Base-by-base conservation (phyloP, 2,329 filamentous ascomycete species). In the Pseudocercospora vitis region DNA sequence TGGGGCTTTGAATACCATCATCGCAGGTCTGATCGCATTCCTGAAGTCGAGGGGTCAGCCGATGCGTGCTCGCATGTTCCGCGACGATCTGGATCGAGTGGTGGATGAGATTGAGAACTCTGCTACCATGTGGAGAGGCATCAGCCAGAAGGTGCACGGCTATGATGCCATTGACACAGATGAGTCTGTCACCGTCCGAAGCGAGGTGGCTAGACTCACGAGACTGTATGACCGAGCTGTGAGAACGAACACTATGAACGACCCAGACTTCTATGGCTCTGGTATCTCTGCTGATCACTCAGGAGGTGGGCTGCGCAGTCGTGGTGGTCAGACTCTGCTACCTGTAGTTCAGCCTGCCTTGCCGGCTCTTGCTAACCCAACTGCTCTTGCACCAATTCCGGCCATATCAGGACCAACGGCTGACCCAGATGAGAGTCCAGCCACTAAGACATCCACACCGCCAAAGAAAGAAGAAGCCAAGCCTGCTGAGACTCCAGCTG, bases 121-220 rank as follows among this genome's bases (percentile, higher is more conserved):
- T 2, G 71, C 71, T 11, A 64, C 69, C 14, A 74, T 74, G 71
- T 73, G 74, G 74, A 60, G 72, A 24, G 74, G 74, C 12, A 76
- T 77, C 28, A 66, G 66, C 28, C 67, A 67, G n/a, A 66, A 66
- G 2, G 65, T 71, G 8, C 73, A 77, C 50, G 74, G 74, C 8
- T 77, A 76, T 58, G 71, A 74, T 52, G 74, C 74, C 32, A 74
- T 77, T 35, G 73, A 75, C 48, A 74, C 71, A 2, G 74, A 75
- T 28, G 70, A 73, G 19, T 57, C 62, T 4, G 73, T 76, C 26
- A 76, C 71, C n/a, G 73, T 76, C 0, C 60, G 74, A 1, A 71
- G 68, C 48, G 67, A 70, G 50, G 66, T 70, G 3, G 67, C 67
- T 2, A 45, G 67, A 24, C 50, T 70, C 37, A 74, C 71, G 3